These are phyloP conservation scores for Halophytophthora polymorphica DNA, from an alignment of 352 stramenopile species.

Conservation along the genomic window DNA sequence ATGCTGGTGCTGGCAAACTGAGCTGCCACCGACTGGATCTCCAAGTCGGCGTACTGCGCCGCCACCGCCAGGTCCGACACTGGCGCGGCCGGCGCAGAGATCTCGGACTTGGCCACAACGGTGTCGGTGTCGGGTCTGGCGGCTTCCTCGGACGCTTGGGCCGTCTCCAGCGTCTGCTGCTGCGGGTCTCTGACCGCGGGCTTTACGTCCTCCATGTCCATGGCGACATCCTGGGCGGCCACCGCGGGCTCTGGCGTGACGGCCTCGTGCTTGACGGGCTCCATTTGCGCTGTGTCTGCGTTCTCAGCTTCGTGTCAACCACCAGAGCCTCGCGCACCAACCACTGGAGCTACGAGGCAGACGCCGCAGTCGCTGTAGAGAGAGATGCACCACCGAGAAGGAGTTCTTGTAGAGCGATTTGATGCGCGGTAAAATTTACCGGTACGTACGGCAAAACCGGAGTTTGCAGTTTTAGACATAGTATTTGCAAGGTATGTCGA, in stretches of 20 bases:
- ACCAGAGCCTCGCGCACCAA: too few species aligned
- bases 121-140: background rate
- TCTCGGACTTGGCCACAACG: background rate
- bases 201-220: conserved; percentile 11
- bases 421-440: too few species aligned
- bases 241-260: too few species aligned
- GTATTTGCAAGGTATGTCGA: too few species aligned
- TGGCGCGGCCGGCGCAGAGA: background rate
- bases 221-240: background rate
- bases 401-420: too few species aligned
- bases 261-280: too few species aligned
- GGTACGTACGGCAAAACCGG: too few species aligned
- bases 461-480: too few species aligned
- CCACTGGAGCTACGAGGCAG: too few species aligned
- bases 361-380: background rate
- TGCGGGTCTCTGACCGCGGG: background rate
- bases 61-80: conserved; percentile 50
- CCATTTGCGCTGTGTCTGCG: too few species aligned
- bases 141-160: too few species aligned
- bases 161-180: background rate
- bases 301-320: too few species aligned
- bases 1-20: conserved; percentile 35
- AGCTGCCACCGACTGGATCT: conserved; percentile 42
- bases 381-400: background rate
- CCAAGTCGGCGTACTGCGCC: conserved; percentile 48